Conservation (phyloP, 768 basidiomycete genomes). For the Tremella mesenterica region DNA sequence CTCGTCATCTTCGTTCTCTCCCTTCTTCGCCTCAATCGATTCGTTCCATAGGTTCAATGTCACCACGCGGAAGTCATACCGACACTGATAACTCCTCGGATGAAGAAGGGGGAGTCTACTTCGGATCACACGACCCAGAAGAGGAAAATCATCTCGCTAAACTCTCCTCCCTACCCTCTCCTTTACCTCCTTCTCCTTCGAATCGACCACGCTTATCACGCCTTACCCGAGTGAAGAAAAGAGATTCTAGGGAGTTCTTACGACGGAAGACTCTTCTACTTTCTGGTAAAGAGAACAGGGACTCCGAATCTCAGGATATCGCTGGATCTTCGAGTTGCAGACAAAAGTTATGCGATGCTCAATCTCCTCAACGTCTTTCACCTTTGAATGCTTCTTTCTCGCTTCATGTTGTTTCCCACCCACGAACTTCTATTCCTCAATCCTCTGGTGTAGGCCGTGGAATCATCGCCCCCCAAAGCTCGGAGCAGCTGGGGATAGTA, state of each 20-base stretch:
- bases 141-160: conserved; percentile 14
- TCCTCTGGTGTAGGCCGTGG: neutral
- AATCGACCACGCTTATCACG: neutral
- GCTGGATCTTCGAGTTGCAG: too few relatives aligned
- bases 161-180: conserved; percentile 6
- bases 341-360: too few relatives aligned
- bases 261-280: conserved; percentile 25
- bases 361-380: neutral
- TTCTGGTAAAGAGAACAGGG: neutral
- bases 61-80: too few relatives aligned
- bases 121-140: conserved; percentile 14
- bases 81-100: too few relatives aligned
- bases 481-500: neutral
- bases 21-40: too few relatives aligned
- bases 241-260: conserved; percentile 35
- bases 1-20: too few relatives aligned
- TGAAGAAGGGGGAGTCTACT: conserved; percentile 27
- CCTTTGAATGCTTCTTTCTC: too few relatives aligned
- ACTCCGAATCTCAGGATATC: neutral
- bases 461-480: neutral
- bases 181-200: conserved; percentile 1
- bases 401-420: too few relatives aligned
- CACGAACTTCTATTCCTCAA: too few relatives aligned
- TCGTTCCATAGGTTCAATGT: too few relatives aligned
- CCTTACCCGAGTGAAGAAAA: conserved; percentile 13